A percentile compares a stretch with the other conserved stretches of the same genome.
Evolutionary conservation across 108 stramenopile genomes (phyloP).

Genomic region (Nitzschia putrida): DNA sequence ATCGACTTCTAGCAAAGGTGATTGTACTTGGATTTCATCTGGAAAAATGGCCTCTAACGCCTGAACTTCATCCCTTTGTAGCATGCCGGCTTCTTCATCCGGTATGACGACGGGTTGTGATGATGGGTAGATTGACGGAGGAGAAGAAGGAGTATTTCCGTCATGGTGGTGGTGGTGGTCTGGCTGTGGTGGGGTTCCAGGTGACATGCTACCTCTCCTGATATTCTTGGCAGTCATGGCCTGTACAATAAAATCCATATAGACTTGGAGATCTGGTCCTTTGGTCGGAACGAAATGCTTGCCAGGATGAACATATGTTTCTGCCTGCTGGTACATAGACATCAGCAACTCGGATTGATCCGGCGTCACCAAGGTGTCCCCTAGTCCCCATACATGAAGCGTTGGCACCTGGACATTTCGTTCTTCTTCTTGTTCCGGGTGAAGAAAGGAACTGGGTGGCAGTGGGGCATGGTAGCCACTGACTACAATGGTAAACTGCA

Average conservation of each 20-base stretch:
- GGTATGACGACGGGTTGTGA: constrained; percentile 26
- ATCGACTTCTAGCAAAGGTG: constrained; percentile 28
- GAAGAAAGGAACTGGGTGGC: constrained; percentile 41
- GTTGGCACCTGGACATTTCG: constrained; percentile 33
- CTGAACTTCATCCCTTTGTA: constrained; percentile 73
- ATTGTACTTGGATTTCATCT: constrained; percentile 59
- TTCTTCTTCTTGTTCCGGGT: constrained; percentile 15
- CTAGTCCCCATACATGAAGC: constrained; percentile 71
- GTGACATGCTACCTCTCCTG: background rate
- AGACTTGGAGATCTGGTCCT: constrained; percentile 45
- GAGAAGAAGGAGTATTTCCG: too few relatives aligned
- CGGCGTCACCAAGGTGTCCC: constrained; percentile 59
- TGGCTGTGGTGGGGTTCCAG: background rate
- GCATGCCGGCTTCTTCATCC: constrained; percentile 60
- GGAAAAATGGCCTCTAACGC: constrained; percentile 75
- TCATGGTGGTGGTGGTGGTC: background rate
- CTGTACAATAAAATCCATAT: constrained; percentile 59
- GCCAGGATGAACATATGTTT: constrained; percentile 52
- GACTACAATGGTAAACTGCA: constrained; percentile 58
- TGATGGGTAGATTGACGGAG: too few relatives aligned
- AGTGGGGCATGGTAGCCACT: constrained; percentile 70
- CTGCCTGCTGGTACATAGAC: constrained; percentile 26
- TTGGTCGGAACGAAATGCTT: constrained; percentile 82
- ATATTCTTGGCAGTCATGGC: background rate
- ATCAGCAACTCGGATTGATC: constrained; percentile 40